Evolutionary conservation across 140 eudicot genomes (phyloP).

Genomic region (Senecio squalidus): DNA sequence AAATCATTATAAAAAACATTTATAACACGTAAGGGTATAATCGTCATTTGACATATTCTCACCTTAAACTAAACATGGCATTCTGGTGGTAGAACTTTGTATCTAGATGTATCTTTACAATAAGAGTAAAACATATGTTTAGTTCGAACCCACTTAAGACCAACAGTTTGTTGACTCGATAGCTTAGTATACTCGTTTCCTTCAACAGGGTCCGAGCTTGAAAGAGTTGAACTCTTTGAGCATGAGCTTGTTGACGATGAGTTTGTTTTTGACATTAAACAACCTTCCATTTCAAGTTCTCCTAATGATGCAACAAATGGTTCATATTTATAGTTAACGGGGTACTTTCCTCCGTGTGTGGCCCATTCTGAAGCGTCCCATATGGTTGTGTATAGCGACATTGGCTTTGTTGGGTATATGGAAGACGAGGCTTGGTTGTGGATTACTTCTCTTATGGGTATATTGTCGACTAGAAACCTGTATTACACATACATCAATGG

Average conservation of each 20-base stretch:
- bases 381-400: slow-evolving; percentile 71
- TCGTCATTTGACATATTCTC: too few species aligned
- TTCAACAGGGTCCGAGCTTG: slow-evolving; percentile 62
- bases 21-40: too few species aligned
- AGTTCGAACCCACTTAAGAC: slow-evolving; percentile 68
- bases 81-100: slow-evolving; percentile 74
- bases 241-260: slow-evolving; percentile 29
- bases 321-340: slow-evolving; percentile 61
- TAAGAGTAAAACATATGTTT: slow-evolving; percentile 80
- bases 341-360: slow-evolving; percentile 83
- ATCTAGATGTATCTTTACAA: slow-evolving; percentile 68
- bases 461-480: slow-evolving; percentile 86
- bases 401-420: slow-evolving; percentile 78
- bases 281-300: slow-evolving; percentile 58
- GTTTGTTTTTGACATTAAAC: slow-evolving; percentile 33
- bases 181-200: slow-evolving; percentile 60
- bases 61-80: slow-evolving; percentile 41
- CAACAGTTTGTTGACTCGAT: slow-evolving; percentile 50
- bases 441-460: slow-evolving; percentile 72
- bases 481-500: neutral
- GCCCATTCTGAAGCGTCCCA: slow-evolving; percentile 99
- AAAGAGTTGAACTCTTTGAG: slow-evolving; percentile 33
- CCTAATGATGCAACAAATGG: slow-evolving; percentile 67
- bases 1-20: too few species aligned
- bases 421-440: slow-evolving; percentile 45